phyloP scores from a whole-genome alignment of 2,329 filamentous ascomycete genomes.

The Colletotrichum destructivum region DNA sequence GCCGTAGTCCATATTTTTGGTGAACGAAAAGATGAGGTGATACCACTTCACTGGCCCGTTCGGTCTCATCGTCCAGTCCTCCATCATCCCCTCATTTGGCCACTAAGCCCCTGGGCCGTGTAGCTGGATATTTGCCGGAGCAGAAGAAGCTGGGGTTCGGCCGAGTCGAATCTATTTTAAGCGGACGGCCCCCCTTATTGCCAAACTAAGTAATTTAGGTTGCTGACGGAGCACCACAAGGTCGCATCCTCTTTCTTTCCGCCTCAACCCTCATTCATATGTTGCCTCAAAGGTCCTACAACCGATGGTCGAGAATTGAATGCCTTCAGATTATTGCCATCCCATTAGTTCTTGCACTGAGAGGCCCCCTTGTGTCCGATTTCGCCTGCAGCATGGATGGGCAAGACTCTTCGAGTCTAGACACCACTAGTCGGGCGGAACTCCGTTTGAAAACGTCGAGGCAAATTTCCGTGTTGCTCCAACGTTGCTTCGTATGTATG shows the following conservation, averaged over 20 bases:
- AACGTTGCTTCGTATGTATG: not conserved
- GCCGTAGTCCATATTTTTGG: conserved; percentile 2
- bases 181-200: not conserved
- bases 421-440: conserved; percentile 24
- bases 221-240: not conserved
- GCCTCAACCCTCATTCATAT: not conserved
- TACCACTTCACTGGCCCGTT: conserved; percentile 4
- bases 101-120: conserved; percentile 10
- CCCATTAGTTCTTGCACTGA: not conserved
- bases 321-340: not conserved
- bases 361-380: not conserved
- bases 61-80: conserved; percentile 9
- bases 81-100: not conserved
- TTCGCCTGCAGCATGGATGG: not conserved
- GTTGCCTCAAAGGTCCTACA: not conserved
- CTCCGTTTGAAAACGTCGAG: conserved; percentile 23
- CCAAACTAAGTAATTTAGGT: conserved; percentile 2
- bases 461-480: not conserved
- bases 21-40: not conserved
- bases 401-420: not conserved
- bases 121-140: conserved; percentile 15
- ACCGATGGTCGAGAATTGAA: not conserved
- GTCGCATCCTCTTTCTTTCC: not conserved
- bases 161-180: conserved; percentile 28
- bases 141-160: not conserved